Evolutionary conservation across 495 filamentous ascomycete genomes (phyloP), one percentile per base, ranked within the genome.

Genomic region (Barbatosphaeria neglecta): DNA sequence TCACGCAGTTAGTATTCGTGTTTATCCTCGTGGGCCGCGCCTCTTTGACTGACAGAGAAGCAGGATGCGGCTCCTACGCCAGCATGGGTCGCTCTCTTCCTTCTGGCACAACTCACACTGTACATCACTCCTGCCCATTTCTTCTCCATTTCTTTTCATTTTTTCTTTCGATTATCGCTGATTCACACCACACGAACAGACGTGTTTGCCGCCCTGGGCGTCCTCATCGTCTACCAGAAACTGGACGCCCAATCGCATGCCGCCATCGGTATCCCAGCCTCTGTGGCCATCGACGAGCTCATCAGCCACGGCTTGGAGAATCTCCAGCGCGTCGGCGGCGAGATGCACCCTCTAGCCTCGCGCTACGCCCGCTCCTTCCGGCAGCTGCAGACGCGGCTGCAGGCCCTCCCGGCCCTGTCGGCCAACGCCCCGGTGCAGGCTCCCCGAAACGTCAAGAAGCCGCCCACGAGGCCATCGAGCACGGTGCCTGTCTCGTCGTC

Each of bases 71-170:
- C 35, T 40, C 5, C 22, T 47, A 2, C 11, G 20, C 2, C 45
- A 47, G 22, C 18, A 40, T 2, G 39, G 39, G 3, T 17, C 40
- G 9, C 17, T 47, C 5, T 47, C 45, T 17, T 47, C 45, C 6
- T 47, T 41, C 8, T 47, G 45, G 45, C 45, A 47, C 17, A 47
- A 47, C 24, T 47, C 45, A 19, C 45, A 47, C 6, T 47, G 45
- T 47, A 22, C 22, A 38, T 24, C 41, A 15, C 25, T 17, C 24
- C 17, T 20, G 18, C 35, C 20, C 16, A 41, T 4, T 17, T n/a
- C 31, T n/a, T 39, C 37, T 42, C 13, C 38, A 22, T n/a, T 9
- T 11, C 2, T 16, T 16, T 16, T 5, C 33, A n/a, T 4, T n/a
- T 16, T 13, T 20, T 11, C 20, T 3, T 2, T 20, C 10, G 3